A percentile compares a stretch with the other conserved stretches of the same genome.
phyloP scores from a whole-genome alignment of 2,329 filamentous ascomycete genomes.

The Leptographium flavum region DNA sequence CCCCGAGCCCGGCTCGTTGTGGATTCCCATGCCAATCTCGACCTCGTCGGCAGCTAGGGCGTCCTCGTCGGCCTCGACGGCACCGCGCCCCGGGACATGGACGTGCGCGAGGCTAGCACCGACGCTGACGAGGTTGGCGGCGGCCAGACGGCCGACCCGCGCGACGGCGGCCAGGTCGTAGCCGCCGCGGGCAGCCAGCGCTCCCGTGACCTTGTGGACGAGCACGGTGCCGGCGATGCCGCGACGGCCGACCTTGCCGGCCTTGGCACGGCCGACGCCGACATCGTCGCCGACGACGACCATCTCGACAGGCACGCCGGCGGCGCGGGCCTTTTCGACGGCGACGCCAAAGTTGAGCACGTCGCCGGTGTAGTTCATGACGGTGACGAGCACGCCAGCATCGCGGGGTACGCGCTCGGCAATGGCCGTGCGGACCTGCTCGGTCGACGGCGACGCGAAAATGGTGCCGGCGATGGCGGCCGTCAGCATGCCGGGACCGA shows the following conservation, averaged over 20 bases:
- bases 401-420: constrained; percentile 48
- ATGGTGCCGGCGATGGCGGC: constrained; percentile 77
- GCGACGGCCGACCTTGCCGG: constrained; percentile 82
- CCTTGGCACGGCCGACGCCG: constrained; percentile 65
- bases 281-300: constrained; percentile 86
- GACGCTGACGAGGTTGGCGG: constrained; percentile 68
- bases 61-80: constrained; percentile 34
- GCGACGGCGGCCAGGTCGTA: constrained; percentile 55
- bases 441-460: constrained; percentile 59
- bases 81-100: constrained; percentile 71
- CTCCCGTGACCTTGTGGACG: constrained; percentile 81
- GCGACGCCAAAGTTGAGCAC: constrained; percentile 89
- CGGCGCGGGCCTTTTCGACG: constrained; percentile 78
- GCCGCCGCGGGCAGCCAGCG: constrained; percentile 64
- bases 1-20: constrained; percentile 51
- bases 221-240: constrained; percentile 86
- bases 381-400: constrained; percentile 66
- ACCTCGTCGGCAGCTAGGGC: constrained; percentile 40
- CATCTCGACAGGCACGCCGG: constrained; percentile 69
- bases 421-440: constrained; percentile 70
- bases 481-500: constrained; percentile 65
- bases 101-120: constrained; percentile 80
- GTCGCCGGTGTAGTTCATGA: constrained; percentile 91
- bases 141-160: constrained; percentile 54
- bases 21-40: constrained; percentile 64